These are phyloP conservation scores for Ceratobasidium sp. DNA, from an alignment of 1,284 basidiomycete genomes.

Conservation along the genomic window DNA sequence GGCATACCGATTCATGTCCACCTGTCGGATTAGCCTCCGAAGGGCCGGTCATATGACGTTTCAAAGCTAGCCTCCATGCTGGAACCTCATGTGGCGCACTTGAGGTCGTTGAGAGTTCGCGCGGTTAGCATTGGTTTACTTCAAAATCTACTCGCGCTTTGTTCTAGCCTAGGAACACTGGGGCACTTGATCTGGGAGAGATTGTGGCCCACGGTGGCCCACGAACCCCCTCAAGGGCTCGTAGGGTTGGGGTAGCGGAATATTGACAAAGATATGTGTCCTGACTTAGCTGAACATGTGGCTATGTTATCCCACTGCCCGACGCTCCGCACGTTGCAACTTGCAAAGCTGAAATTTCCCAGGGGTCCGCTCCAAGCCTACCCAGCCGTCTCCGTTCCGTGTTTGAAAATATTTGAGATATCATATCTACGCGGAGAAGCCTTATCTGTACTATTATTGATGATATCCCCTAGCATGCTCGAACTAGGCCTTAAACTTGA, in stretches of 20 bases:
- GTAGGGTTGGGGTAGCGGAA: neutral
- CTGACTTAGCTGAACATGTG: neutral
- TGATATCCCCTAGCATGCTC: neutral
- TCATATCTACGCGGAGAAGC: neutral
- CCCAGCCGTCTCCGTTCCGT: neutral
- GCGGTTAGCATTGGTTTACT: neutral
- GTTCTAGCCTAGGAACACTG: neutral
- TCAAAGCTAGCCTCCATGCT: neutral
- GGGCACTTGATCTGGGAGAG: no score
- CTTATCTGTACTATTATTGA: neutral
- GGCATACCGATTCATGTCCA: neutral
- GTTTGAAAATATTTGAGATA: neutral
- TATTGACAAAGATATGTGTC: neutral
- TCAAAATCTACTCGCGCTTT: neutral
- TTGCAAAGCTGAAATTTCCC: neutral
- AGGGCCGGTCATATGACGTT: neutral
- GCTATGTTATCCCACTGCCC: neutral
- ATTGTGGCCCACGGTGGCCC: no score
- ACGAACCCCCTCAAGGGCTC: neutral
- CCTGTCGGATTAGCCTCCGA: neutral
- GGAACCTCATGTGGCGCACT: neutral
- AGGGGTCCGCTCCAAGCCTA: neutral
- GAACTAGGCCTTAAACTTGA: neutral
- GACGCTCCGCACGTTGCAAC: neutral
- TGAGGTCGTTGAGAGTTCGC: neutral